phyloP scores from a whole-genome alignment of 306 rosid genomes.

The Cucurbita moschata region DNA sequence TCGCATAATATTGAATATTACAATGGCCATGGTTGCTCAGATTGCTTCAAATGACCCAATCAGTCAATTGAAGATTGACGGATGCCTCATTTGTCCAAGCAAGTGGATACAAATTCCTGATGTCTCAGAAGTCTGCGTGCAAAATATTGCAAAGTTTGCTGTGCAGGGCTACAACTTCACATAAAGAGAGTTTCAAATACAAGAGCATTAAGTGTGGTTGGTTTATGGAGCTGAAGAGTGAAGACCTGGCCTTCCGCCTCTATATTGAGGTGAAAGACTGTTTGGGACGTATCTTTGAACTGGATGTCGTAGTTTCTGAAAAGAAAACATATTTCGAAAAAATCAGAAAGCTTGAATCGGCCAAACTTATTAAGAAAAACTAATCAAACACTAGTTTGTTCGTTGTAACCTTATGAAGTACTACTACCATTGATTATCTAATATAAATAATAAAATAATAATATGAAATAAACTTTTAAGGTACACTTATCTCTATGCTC shows the following conservation, averaged over 20 bases:
- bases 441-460: no score
- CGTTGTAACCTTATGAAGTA: no score
- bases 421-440: no score
- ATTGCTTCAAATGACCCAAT: no score
- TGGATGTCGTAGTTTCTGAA: background rate
- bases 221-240: background rate
- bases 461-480: no score
- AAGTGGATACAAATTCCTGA: background rate
- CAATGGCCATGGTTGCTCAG: background rate
- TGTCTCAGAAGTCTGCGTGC: background rate
- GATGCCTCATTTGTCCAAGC: no score
- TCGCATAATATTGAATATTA: background rate
- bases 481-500: no score
- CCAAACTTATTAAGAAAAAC: background rate
- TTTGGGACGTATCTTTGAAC: background rate
- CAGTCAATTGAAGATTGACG: no score
- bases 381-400: no score
- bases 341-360: background rate
- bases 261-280: background rate
- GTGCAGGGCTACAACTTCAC: background rate
- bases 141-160: background rate
- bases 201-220: background rate
- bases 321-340: background rate
- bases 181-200: background rate
- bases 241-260: background rate